Conservation (phyloP, 495 filamentous ascomycete genomes). For the Stereocaulon alpinum region DNA sequence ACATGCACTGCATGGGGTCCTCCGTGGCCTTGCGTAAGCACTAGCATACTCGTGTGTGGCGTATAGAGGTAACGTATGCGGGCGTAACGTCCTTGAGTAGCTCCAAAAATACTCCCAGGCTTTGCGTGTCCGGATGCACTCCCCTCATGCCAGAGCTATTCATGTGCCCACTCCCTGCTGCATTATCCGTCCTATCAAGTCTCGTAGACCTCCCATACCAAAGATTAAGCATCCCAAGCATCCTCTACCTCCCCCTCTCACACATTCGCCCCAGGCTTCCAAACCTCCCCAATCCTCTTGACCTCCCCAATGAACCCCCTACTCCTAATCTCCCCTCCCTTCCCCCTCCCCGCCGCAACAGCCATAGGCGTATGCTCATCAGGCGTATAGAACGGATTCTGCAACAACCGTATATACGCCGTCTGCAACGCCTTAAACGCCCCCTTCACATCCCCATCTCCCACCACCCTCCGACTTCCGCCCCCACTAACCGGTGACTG, state of each 20-base stretch:
- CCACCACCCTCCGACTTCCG: conserved; percentile 28
- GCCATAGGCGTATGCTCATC: conserved; percentile 60
- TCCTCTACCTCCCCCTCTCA: background rate
- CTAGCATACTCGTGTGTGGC: no score
- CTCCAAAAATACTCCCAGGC: background rate
- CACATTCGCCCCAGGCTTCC: conserved; percentile 41
- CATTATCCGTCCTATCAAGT: background rate
- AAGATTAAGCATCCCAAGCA: background rate
- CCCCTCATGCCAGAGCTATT: no score
- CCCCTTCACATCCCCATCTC: conserved; percentile 56
- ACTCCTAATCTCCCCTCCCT: conserved; percentile 64
- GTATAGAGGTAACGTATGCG: background rate
- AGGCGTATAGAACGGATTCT: conserved; percentile 92
- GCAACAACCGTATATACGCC: conserved; percentile 77
- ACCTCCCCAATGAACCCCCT: conserved; percentile 73
- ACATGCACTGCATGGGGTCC: no score
- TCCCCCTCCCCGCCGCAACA: conserved; percentile 28
- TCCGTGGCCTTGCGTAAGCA: no score
- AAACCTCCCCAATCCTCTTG: conserved; percentile 66
- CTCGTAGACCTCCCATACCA: background rate
- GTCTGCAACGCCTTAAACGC: conserved; percentile 84
- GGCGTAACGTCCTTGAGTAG: background rate
- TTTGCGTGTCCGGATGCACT: background rate
- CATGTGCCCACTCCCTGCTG: background rate
- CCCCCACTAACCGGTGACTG: conserved; percentile 20